Evolutionary conservation across 2,329 filamentous ascomycete genomes (phyloP).

Genomic region (Chaetomium globosum): DNA sequence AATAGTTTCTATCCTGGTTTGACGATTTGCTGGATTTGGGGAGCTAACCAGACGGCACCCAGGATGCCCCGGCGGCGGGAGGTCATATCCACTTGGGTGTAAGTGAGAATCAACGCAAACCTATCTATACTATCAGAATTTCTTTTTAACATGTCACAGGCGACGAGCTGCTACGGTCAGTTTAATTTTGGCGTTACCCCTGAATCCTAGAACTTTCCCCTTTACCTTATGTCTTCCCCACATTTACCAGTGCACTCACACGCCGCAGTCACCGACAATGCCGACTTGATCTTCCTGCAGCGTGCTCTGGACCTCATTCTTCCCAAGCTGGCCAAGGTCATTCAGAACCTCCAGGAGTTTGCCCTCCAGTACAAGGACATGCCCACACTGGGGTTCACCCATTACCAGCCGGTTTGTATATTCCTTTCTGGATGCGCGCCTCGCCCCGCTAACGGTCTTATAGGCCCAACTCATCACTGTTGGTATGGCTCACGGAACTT

Average conservation of each 20-base stretch:
- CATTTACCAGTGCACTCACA: constrained; percentile 11
- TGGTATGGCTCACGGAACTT: constrained; percentile 38
- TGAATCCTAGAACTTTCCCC: neutral
- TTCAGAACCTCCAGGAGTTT: constrained; percentile 73
- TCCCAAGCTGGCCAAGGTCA: constrained; percentile 76
- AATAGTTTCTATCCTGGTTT: neutral
- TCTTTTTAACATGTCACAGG: constrained; percentile 24
- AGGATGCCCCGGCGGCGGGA: constrained; percentile 70
- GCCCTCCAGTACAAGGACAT: constrained; percentile 69
- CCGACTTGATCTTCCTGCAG: constrained; percentile 72
- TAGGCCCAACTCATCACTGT: constrained; percentile 63
- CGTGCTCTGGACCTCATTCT: constrained; percentile 70
- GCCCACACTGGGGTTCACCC: constrained; percentile 76
- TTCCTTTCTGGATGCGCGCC: no score
- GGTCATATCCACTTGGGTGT: constrained; percentile 81
- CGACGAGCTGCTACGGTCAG: constrained; percentile 50
- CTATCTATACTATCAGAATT: neutral
- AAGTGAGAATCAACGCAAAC: constrained; percentile 41
- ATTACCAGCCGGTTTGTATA: constrained; percentile 57
- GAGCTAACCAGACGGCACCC: constrained; percentile 3
- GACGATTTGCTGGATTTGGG: neutral
- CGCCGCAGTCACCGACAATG: constrained; percentile 66
- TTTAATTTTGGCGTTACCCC: neutral
- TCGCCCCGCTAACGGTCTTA: constrained; percentile 1
- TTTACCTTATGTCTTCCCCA: neutral